These are phyloP conservation scores for Ganoderma lucidum DNA, from an alignment of 1,284 basidiomycete species.

Conservation along the genomic window DNA sequence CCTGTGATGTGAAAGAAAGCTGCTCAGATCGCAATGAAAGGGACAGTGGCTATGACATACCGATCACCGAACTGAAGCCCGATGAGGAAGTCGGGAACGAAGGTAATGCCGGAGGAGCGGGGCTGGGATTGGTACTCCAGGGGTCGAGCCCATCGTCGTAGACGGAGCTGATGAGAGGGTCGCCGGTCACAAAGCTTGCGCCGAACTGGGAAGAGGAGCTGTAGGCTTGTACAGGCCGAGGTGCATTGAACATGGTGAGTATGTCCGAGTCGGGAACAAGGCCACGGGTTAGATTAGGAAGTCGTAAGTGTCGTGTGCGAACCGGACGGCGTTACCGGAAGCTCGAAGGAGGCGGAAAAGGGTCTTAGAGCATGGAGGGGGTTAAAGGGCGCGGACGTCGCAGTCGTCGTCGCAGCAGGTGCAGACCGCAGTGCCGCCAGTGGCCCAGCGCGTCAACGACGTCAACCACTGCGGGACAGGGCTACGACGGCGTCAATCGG, in stretches of 20 bases:
- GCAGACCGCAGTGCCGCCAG: slow-evolving; percentile 1
- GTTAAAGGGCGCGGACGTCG: slow-evolving; percentile 4
- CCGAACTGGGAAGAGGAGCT: slow-evolving; percentile 64
- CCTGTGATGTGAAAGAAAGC: slow-evolving; percentile 46
- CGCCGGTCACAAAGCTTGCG: slow-evolving; percentile 76
- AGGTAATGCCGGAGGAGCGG: slow-evolving; percentile 67
- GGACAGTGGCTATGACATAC: slow-evolving; percentile 45
- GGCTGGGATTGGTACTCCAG: slow-evolving; percentile 85
- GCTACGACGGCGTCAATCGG: background rate
- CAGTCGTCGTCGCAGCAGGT: slow-evolving; percentile 17
- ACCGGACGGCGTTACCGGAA: background rate
- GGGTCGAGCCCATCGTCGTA: slow-evolving; percentile 86
- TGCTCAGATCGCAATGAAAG: background rate
- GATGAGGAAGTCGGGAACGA: slow-evolving; percentile 50
- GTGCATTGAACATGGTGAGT: slow-evolving; percentile 77
- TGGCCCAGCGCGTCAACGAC: slow-evolving; percentile 18
- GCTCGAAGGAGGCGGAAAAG: background rate
- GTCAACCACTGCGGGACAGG: slow-evolving; percentile 15
- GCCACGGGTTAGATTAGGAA: background rate
- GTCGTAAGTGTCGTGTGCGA: slow-evolving; percentile 10
- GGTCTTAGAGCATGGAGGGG: background rate
- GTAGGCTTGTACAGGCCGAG: slow-evolving; percentile 74
- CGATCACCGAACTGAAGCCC: slow-evolving; percentile 74
- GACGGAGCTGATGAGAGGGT: slow-evolving; percentile 77
- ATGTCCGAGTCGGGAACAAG: slow-evolving; percentile 12